Evolutionary conservation across 805 yeast genomes (phyloP), one percentile per base, ranked within the genome.

Genomic region (Wickerhamiella allomyrinae): DNA sequence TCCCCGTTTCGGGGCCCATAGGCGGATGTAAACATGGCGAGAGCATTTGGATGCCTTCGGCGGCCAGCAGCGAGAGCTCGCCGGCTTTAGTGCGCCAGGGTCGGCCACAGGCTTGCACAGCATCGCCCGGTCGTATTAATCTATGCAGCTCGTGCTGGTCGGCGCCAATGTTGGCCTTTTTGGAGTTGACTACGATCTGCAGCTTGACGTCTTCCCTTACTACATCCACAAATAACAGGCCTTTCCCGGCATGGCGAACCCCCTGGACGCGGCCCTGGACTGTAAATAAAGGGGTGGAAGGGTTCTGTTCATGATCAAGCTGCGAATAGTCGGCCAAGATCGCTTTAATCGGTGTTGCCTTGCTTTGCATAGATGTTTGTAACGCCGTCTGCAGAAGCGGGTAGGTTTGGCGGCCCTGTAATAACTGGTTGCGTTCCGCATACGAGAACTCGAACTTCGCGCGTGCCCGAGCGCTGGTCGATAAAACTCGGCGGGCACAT

Each of bases 51-150:
- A 82, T 57, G 2, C 76, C 68, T n/a, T 55, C 45, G 0, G 61
- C 59, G 10, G 77, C 67, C 47, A 80, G 74, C 40, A 89, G 54
- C 1, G 95, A 79, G 7, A 86, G 61, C 49, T 87, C 94, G 0
- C 89, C 91, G 3, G 75, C 74, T 42, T 77, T 75, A 0, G 96
- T 83, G 2, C 71, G 57, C 20, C 89, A 83, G 0, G 95, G 86
- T 20, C 51, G 56, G 0, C 98, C 98, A 3, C 60, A 52, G 20
- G 78, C 74, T 7, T 73, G 61, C 3, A 89, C 62, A 35, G 69
- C 71, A 54, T 89, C 98, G 0, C 95, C 95, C 19, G 71, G 70
- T 38, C 78, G 67, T 31, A 85, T 60, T 3, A 57, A 55, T 36
- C 56, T 56, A n/a, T 48, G 47, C 21, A 48, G 45, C 3, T 55